Base-by-base conservation (phyloP, 2,329 filamentous ascomycete genomes). In the Trichoderma endophyticum region DNA sequence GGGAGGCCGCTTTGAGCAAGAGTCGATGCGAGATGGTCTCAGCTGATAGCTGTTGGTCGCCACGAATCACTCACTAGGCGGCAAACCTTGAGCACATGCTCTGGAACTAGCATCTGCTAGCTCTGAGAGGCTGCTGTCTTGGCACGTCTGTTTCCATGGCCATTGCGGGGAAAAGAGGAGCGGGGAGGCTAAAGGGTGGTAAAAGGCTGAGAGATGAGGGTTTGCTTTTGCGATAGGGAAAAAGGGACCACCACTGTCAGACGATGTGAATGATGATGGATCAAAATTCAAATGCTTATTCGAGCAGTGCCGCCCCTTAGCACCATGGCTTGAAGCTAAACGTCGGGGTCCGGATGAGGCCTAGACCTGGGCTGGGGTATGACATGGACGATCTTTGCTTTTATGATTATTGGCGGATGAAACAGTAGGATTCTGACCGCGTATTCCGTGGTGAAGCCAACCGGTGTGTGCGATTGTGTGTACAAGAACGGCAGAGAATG, bases 11-110 rank as follows among this genome's bases (percentile, higher is more conserved):
- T 54, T 54, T 24, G 48, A 54, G 48, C 48, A 24, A 51, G n/a
- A 51, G 43, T 51, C 21, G 21, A 26, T 28, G 24, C 28, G 24
- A 36, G 30, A 61, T 61, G 59, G 59, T 61, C 59, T 61, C 59
- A 61, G 59, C 32, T 61, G 59, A 61, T 60, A 36, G 30, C 32
- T 24, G 48, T 54, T 54, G 48, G 48, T 54, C 21, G 48, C 48
- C 48, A 54, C 48, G 48, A 54, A 54, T 24, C 48, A 54, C 57
- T 61, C 32, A 26, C 59, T 39, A 26, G 32, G 26, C n/a, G 30
- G 43, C 43, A 65, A 28, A 64, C 62, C n/a, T 64, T 64, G 39
- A 51, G 39, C 62, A 64, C 62, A 64, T 64, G 62, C 63, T 66
- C 48, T n/a, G 30, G 21, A 30, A 36, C 43, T 66, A 66, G 48